Percentiles rank a stretch among this genome's conserved stretches.
These are phyloP conservation scores for Crithidia brevicula DNA, from an alignment of 208 protist genomes.

Conservation along the genomic window DNA sequence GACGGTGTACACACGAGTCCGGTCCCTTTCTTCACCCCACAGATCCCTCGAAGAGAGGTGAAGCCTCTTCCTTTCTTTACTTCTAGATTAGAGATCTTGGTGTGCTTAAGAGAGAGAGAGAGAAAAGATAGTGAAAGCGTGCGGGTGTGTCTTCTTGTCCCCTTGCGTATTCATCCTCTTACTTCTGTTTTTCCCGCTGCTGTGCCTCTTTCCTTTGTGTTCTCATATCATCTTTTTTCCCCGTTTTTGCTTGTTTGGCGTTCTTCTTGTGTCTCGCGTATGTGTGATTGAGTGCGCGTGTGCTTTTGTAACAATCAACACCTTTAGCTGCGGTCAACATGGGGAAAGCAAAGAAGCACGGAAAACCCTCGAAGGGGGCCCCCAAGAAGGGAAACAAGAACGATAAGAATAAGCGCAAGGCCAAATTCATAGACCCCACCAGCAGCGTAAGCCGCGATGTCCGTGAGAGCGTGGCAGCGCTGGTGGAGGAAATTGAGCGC, in stretches of 20 bases:
- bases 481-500: slow-evolving; percentile 66
- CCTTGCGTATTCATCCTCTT: background rate
- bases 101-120: no score
- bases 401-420: slow-evolving; percentile 57
- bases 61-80: background rate
- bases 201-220: background rate
- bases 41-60: background rate
- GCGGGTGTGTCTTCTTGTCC: background rate
- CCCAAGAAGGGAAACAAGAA: slow-evolving; percentile 59
- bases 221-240: background rate
- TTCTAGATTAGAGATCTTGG: slow-evolving; percentile 12
- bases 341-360: slow-evolving; percentile 54
- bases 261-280: background rate
- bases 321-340: slow-evolving; percentile 23
- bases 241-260: background rate
- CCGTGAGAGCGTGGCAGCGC: slow-evolving; percentile 45
- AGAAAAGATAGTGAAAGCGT: background rate
- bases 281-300: slow-evolving; percentile 1
- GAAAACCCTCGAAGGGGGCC: slow-evolving; percentile 44
- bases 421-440: slow-evolving; percentile 63
- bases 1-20: background rate
- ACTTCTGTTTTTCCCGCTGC: no score
- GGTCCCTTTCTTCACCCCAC: background rate
- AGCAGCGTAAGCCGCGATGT: slow-evolving; percentile 63
- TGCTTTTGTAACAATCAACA: background rate